A percentile compares a stretch with the other conserved stretches of the same genome.
These are phyloP conservation scores for Balakata baccata DNA, from an alignment of 345 rosid genomes.

Conservation along the genomic window DNA sequence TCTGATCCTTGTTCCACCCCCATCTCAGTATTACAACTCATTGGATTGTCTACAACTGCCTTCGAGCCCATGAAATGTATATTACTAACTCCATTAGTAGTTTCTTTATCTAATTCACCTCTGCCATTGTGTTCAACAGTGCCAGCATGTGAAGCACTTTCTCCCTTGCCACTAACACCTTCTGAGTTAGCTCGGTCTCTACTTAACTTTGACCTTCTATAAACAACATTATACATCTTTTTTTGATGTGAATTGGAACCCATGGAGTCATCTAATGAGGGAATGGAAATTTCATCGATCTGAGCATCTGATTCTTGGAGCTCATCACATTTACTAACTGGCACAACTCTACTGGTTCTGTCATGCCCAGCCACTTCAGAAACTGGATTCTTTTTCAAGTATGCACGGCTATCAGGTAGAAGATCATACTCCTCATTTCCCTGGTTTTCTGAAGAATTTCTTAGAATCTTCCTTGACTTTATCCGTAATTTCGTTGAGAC, in stretches of 20 bases:
- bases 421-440: slow-evolving; percentile 33
- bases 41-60: slow-evolving; percentile 31
- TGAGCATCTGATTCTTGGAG: slow-evolving; percentile 37
- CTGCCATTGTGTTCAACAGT: slow-evolving; percentile 33
- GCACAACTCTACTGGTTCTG: slow-evolving; percentile 26
- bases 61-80: slow-evolving; percentile 36
- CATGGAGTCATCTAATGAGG: slow-evolving; percentile 32
- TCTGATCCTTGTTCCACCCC: slow-evolving; percentile 38
- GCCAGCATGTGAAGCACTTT: slow-evolving; percentile 40
- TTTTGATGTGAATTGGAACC: slow-evolving; percentile 39
- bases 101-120: slow-evolving; percentile 38
- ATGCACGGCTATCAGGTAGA: slow-evolving; percentile 29
- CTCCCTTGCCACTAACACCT: slow-evolving; percentile 27
- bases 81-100: slow-evolving; percentile 34
- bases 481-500: slow-evolving; percentile 45
- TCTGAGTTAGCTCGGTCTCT: slow-evolving; percentile 43
- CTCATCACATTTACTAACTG: slow-evolving; percentile 29
- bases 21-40: slow-evolving; percentile 17
- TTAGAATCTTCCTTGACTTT: slow-evolving; percentile 38
- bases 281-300: slow-evolving; percentile 28
- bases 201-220: slow-evolving; percentile 62
- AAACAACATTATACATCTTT: slow-evolving; percentile 73
- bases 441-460: slow-evolving; percentile 32
- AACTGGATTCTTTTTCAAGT: slow-evolving; percentile 30
- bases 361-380: slow-evolving; percentile 27